phyloP scores from a whole-genome alignment of 345 rosid species.

The Crucihimalaya himalaica region DNA sequence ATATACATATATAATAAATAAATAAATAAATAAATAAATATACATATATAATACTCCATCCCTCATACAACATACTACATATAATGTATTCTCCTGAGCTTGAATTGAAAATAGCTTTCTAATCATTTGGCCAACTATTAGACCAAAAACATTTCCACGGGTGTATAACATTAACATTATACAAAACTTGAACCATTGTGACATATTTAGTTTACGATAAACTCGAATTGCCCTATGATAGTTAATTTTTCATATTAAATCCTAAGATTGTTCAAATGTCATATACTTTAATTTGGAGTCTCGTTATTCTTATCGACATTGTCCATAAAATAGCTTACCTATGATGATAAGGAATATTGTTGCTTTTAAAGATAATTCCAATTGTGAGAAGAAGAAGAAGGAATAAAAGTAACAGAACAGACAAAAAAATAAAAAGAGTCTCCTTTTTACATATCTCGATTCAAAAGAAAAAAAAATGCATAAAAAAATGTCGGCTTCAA shows the following conservation, averaged over 20 bases:
- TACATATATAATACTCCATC: not conserved
- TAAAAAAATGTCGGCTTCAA: constrained; percentile 55
- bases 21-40: not conserved
- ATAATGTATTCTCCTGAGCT: not conserved
- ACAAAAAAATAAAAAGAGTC: constrained; percentile 33
- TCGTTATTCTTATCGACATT: constrained; percentile 14
- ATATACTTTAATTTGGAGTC: constrained; percentile 13
- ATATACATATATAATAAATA: not conserved
- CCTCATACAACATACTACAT: not conserved
- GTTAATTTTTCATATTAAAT: not conserved
- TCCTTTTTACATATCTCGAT: constrained; percentile 37
- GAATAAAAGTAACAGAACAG: constrained; percentile 32
- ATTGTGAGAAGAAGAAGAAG: constrained; percentile 12
- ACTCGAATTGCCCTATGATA: not conserved
- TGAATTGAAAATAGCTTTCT: not conserved
- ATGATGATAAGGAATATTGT: constrained; percentile 35
- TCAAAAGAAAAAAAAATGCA: not conserved
- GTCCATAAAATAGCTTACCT: constrained; percentile 7
- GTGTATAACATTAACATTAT: not conserved
- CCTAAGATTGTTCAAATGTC: not conserved
- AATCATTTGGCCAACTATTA: not conserved
- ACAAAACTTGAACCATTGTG: not conserved
- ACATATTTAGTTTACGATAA: not conserved
- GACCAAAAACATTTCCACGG: not conserved
- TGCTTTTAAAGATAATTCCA: constrained; percentile 14